Evolutionary conservation across 345 rosid genomes (phyloP).

Genomic region (Salix purpurea): DNA sequence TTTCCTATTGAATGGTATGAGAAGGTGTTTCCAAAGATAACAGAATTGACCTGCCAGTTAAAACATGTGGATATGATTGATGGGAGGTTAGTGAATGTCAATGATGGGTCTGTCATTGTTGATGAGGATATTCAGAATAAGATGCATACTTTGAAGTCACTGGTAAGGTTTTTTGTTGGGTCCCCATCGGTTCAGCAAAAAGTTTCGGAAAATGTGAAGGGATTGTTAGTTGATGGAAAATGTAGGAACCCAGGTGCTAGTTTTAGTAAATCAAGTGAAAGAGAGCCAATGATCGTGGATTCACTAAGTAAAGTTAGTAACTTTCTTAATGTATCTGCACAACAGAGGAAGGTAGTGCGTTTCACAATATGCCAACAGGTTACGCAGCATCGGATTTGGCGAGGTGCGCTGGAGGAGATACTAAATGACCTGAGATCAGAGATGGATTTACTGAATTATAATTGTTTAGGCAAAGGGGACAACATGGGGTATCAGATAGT

Average conservation of each 20-base stretch:
- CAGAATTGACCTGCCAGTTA: slow-evolving; percentile 39
- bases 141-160: slow-evolving; percentile 55
- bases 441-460: slow-evolving; percentile 37
- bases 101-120: slow-evolving; percentile 36
- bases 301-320: slow-evolving; percentile 53
- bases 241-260: slow-evolving; percentile 12
- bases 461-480: slow-evolving; percentile 34
- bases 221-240: slow-evolving; percentile 10
- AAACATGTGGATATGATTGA: slow-evolving; percentile 49
- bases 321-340: slow-evolving; percentile 59
- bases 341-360: slow-evolving; percentile 64
- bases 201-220: slow-evolving; percentile 23
- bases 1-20: slow-evolving; percentile 48
- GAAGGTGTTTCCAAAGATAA: slow-evolving; percentile 40
- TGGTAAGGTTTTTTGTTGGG: slow-evolving; percentile 59
- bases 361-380: slow-evolving; percentile 56
- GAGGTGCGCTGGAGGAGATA: slow-evolving; percentile 53
- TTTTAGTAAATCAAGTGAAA: slow-evolving; percentile 43
- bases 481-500: slow-evolving; percentile 63
- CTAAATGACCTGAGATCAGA: slow-evolving; percentile 54
- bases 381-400: slow-evolving; percentile 68
- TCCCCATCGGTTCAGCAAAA: slow-evolving; percentile 52
- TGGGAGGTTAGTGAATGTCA: slow-evolving; percentile 44
- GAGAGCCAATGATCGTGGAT: slow-evolving; percentile 51
- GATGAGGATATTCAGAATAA: slow-evolving; percentile 34